Percentiles rank a stretch among this genome's conserved stretches.
Evolutionary conservation across 495 filamentous ascomycete genomes (phyloP).

Genomic region (Penicillium robsamsonii): DNA sequence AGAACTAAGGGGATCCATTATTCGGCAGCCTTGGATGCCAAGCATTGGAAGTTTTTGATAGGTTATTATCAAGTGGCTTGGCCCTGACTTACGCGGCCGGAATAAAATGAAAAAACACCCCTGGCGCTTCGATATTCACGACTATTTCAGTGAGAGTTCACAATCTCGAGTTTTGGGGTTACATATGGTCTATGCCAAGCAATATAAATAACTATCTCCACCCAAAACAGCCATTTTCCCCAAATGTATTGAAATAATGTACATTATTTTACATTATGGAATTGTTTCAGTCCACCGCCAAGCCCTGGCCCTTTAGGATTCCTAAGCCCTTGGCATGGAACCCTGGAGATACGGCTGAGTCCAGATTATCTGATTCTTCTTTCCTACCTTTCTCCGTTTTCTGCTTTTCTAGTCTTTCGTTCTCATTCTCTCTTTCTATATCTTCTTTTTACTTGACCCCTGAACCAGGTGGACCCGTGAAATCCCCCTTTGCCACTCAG

Average conservation of each 20-base stretch:
- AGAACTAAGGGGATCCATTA: background rate
- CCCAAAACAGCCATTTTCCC: too few relatives aligned
- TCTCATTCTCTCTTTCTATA: background rate
- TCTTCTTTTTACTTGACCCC: background rate
- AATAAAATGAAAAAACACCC: too few relatives aligned
- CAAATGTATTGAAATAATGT: background rate
- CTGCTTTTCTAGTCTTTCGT: background rate
- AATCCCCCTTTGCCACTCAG: background rate
- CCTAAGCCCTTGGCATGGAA: constrained; percentile 9
- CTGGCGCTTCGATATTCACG: too few relatives aligned
- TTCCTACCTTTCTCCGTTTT: background rate
- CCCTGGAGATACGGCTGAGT: background rate
- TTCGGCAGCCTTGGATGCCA: constrained; percentile 12
- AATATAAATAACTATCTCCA: too few relatives aligned
- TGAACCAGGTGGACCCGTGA: background rate
- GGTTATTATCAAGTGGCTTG: constrained; percentile 1
- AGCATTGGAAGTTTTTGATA: background rate
- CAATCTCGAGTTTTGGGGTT: too few relatives aligned
- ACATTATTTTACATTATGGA: too few relatives aligned
- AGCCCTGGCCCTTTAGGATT: constrained; percentile 6
- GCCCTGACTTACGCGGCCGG: background rate
- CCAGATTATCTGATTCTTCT: constrained; percentile 3
- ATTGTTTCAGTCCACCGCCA: constrained; percentile 10
- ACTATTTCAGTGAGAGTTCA: too few relatives aligned
- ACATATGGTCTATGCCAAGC: too few relatives aligned